A percentile compares a stretch with the other conserved stretches of the same genome.
Evolutionary conservation across 352 stramenopile species (phyloP).

Genomic region (Phytopythium ostracodes): DNA sequence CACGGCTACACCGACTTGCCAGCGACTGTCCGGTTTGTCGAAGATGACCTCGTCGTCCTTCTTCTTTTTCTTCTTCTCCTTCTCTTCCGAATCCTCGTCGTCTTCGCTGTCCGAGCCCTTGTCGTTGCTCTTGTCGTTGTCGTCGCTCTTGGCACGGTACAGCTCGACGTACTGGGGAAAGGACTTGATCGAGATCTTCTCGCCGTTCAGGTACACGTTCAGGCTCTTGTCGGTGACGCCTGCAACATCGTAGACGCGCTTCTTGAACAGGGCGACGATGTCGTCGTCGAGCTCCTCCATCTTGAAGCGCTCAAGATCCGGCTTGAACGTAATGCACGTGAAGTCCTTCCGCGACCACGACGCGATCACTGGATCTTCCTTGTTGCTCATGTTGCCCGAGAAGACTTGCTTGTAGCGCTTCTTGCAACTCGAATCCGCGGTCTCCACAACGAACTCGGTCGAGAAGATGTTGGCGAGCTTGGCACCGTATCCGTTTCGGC

Average conservation of each 20-base stretch:
- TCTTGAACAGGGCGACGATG: constrained; percentile 95
- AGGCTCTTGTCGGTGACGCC: constrained; percentile 91
- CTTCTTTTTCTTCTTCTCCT: constrained; percentile 23
- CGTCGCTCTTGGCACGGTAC: constrained; percentile 55
- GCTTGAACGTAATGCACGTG: constrained; percentile 96
- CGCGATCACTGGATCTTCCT: constrained; percentile 84
- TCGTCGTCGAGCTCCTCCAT: constrained; percentile 90
- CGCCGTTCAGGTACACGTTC: constrained; percentile 94
- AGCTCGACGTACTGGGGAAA: constrained; percentile 94
- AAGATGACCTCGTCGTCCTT: constrained; percentile 78
- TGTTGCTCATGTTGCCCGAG: constrained; percentile 93
- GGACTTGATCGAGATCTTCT: constrained; percentile 89
- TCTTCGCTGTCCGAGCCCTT: constrained; percentile 24
- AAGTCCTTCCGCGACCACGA: constrained; percentile 87
- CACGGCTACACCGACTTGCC: constrained; percentile 92
- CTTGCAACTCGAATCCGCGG: constrained; percentile 89
- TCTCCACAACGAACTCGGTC: constrained; percentile 98
- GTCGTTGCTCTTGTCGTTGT: constrained; percentile 29
- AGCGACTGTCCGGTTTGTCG: constrained; percentile 91
- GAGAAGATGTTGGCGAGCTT: constrained; percentile 99
- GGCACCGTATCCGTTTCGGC: constrained; percentile 96
- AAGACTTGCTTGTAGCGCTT: constrained; percentile 93
- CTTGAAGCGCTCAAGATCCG: constrained; percentile 93
- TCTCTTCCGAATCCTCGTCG: constrained; percentile 24
- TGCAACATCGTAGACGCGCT: constrained; percentile 96